Base-by-base conservation (phyloP, 1,139 yeast species). In the Cylindricascospora bacillispora region DNA sequence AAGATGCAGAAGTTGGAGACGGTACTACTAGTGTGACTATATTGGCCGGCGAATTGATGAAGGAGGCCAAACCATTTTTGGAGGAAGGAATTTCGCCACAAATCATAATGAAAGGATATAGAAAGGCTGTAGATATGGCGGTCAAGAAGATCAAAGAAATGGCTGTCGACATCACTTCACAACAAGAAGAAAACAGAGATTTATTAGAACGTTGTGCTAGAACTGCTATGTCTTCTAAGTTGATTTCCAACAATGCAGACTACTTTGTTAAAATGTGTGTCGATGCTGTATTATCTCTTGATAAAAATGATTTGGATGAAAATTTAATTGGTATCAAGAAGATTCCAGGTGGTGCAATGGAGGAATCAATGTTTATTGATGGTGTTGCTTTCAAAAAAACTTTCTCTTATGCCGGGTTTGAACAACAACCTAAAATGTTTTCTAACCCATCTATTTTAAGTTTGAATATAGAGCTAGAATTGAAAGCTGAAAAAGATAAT, bases 321-420 rank as follows among this genome's bases (percentile, higher is more conserved):
- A 74, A 74, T 37, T 62, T 89, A 52, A 86, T 92, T 55, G 99
- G 98, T 36, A 77, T 89, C 49, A 89, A 89, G 57, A 86, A 83
- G 57, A 85, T 89, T 31, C 73, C 95, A 10, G 99, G 99, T 46
- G 99, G 99, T 34, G 80, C 89, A 30, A 79, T 92, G 74, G 95
- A 86, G 56, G 97, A 89, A 45, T 79, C 95, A 10, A 52, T 75
- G 38, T 82, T 83, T 47, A 73, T 89, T 31, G 73, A 81, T 47
- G 99, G 99, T 49, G 97, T 92, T 36, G 98, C 95, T 4, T 89
- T 89, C 61, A 85, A 89, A 51, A 89, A 89, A 62, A 86, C 99
- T 0, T 89, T 89, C 49, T 79, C 95, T 21, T 89, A 89, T 49
- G 97, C 97, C 31, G 97, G 97, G 7, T 89, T 89, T 56, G 99